Evolutionary conservation across 495 filamentous ascomycete species (phyloP), one percentile per base, ranked within the genome.

Genomic region (Penicillium crystallinum): DNA sequence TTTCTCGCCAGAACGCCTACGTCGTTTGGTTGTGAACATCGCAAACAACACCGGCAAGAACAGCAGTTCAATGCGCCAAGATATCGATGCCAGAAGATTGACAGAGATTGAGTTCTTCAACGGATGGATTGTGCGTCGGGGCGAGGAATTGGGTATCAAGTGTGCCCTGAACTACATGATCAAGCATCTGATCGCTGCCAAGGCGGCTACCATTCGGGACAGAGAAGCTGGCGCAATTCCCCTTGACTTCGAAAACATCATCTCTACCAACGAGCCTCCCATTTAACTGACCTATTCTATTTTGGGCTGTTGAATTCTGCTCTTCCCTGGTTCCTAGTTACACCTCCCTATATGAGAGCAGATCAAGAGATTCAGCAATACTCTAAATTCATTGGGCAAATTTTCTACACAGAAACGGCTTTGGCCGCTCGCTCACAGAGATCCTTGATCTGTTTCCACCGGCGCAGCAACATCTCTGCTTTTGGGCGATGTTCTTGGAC

Each of bases 81-180:
- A 96, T 66, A 76, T 92, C 17, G 64, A 71, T 36, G 34, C 29
- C 67, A 67, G 2, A 76, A 79, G 76, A 61, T 57, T 66, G 45
- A 95, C 89, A 2, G 91, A 95, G 66, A 82, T 96, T 48, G 81
- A 86, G 17, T 91, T 87, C 58, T 80, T 95, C 56, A 96, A 93
- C 69, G 91, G 90, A 14, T 96, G 85, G 68, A 77, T 96, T 27
- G 80, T 93, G 36, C 72, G 70, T 47, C 78, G 81, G 22, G 90
- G 83, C 22, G 76, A 84, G 60, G 83, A 90, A 67, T 55, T 87
- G 35, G 84, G 85, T 11, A 63, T 91, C 6, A 70, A 76, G 42
- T 83, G 81, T 54, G 73, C 78, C 44, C 70, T 86, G 54, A 90
- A 96, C 57, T 84, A 84, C 58, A 77, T 81, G 76, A 68, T 89